Evolutionary conservation across 1,139 yeast genomes (phyloP).

Genomic region (Saccharomyces uvarum): DNA sequence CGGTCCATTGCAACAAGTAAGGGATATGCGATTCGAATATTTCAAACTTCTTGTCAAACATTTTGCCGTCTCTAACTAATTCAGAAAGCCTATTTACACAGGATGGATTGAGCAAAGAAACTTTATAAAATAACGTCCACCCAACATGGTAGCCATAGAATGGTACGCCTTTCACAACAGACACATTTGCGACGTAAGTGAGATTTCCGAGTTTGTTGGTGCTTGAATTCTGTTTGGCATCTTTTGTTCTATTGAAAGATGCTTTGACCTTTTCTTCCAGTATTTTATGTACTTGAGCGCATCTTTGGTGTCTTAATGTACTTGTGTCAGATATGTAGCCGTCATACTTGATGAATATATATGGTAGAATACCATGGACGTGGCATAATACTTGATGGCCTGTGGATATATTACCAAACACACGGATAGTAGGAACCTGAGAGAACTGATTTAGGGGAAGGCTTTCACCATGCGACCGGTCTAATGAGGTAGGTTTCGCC

Average conservation of each 20-base stretch:
- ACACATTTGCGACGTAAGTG: constrained; percentile 56
- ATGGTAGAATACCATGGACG: constrained; percentile 80
- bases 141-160: constrained; percentile 79
- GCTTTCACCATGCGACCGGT: constrained; percentile 28
- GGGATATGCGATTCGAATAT: constrained; percentile 81
- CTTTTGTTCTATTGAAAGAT: constrained; percentile 9
- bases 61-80: constrained; percentile 45
- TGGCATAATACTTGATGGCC: constrained; percentile 58
- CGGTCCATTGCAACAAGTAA: constrained; percentile 61
- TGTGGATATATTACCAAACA: constrained; percentile 59
- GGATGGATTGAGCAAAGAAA: constrained; percentile 58
- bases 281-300: constrained; percentile 27
- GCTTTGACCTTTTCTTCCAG: constrained; percentile 21
- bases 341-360: constrained; percentile 56
- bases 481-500: constrained; percentile 38
- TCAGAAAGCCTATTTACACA: constrained; percentile 53
- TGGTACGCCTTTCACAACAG: constrained; percentile 67
- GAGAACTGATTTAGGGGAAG: constrained; percentile 32
- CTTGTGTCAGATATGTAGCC: constrained; percentile 32
- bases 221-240: background rate
- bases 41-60: constrained; percentile 30
- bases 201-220: constrained; percentile 10
- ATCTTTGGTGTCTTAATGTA: constrained; percentile 21
- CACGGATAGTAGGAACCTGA: constrained; percentile 66
- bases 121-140: constrained; percentile 54